phyloP scores from a whole-genome alignment of 257 asterid species.

The Fraxinus cuspidata region DNA sequence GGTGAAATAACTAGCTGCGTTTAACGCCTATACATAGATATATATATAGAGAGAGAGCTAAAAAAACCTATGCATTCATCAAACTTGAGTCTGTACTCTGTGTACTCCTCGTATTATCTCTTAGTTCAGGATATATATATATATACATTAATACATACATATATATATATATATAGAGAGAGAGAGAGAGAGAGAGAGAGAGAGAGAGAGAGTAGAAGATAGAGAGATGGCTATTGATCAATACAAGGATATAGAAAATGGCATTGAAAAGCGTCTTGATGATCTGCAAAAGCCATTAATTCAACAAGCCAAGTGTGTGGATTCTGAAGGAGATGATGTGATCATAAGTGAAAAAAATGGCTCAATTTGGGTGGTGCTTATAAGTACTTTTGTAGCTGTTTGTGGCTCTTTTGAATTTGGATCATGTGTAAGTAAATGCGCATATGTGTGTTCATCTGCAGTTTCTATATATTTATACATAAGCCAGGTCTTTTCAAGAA shows the following conservation, averaged over 20 bases:
- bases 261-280: slow-evolving; percentile 10
- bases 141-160: no score
- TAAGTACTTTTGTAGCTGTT: slow-evolving; percentile 78
- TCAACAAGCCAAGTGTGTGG: slow-evolving; percentile 1
- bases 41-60: not conserved
- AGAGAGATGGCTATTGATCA: slow-evolving; percentile 44
- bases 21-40: slow-evolving; percentile 13
- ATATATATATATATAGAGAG: no score
- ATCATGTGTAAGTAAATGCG: slow-evolving; percentile 65
- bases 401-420: slow-evolving; percentile 94
- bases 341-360: slow-evolving; percentile 27
- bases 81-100: not conserved
- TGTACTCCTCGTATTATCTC: no score
- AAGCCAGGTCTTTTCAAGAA: not conserved
- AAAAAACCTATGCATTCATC: not conserved
- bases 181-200: not conserved
- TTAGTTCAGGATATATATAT: no score
- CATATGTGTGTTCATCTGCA: not conserved
- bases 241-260: slow-evolving; percentile 50
- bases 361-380: slow-evolving; percentile 60
- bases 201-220: no score
- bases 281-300: slow-evolving; percentile 60
- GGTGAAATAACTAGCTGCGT: slow-evolving; percentile 14
- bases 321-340: slow-evolving; percentile 21
- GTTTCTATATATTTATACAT: not conserved